A percentile compares a stretch with the other conserved stretches of the same genome.
phyloP scores from a whole-genome alignment of 169 alveolate genomes.

The Plasmodium vivax region DNA sequence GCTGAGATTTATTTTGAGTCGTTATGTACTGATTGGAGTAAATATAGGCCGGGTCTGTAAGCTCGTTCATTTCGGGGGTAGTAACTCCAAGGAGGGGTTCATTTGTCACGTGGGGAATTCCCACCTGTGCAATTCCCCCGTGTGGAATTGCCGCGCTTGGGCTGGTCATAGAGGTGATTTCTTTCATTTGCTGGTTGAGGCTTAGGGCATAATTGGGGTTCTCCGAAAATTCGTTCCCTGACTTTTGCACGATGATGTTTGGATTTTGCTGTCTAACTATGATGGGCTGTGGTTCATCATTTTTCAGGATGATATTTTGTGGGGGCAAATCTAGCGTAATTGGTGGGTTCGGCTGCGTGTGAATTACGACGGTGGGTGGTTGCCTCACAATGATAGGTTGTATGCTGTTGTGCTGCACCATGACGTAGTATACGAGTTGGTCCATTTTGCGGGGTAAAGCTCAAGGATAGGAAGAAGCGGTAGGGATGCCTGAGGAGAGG shows the following conservation, averaged over 20 bases:
- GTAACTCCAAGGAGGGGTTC: slow-evolving; percentile 14
- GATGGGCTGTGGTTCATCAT: slow-evolving; percentile 71
- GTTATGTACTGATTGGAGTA: slow-evolving; percentile 23
- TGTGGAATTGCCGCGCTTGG: slow-evolving; percentile 2
- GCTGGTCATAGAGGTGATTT: not conserved
- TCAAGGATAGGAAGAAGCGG: not conserved
- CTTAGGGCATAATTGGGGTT: slow-evolving; percentile 15
- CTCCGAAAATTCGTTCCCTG: slow-evolving; percentile 36
- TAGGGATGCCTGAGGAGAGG: not conserved
- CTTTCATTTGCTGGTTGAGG: slow-evolving; percentile 3
- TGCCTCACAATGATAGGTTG: slow-evolving; percentile 73
- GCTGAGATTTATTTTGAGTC: slow-evolving; percentile 26
- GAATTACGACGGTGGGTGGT: slow-evolving; percentile 52
- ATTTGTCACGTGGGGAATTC: slow-evolving; percentile 2
- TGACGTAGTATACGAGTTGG: slow-evolving; percentile 27
- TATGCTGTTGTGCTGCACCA: slow-evolving; percentile 30
- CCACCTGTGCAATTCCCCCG: not conserved
- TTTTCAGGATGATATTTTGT: slow-evolving; percentile 72
- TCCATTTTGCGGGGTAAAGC: slow-evolving; percentile 19
- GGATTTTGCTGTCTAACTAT: slow-evolving; percentile 75
- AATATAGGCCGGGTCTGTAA: slow-evolving; percentile 3
- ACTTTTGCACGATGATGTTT: slow-evolving; percentile 40
- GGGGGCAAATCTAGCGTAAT: slow-evolving; percentile 71
- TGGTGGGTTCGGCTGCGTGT: slow-evolving; percentile 43
- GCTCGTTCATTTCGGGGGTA: slow-evolving; percentile 1